Evolutionary conservation across 768 basidiomycete species (phyloP).

Genomic region (Lentinula detonsa): DNA sequence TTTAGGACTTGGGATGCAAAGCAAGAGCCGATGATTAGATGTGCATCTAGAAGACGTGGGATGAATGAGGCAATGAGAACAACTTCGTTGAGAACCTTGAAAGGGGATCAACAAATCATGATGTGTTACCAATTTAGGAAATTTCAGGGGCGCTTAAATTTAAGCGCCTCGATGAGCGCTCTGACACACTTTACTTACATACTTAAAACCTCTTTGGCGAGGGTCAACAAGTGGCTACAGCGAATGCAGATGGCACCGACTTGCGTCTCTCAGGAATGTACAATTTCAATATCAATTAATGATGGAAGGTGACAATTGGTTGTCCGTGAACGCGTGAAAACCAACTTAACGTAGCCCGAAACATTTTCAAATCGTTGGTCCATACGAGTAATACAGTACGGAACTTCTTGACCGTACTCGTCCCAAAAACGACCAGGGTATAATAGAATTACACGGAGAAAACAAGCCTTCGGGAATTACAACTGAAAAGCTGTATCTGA

Average conservation of each 20-base stretch:
- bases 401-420: not conserved
- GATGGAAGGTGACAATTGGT: no score
- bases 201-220: no score
- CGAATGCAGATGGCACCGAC: no score
- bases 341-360: no score
- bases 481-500: not conserved
- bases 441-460: not conserved
- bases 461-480: not conserved
- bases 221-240: no score
- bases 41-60: not conserved
- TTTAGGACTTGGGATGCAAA: not conserved
- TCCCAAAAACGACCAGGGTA: not conserved
- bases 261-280: no score
- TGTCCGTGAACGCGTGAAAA: no score
- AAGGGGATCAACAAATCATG: not conserved
- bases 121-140: not conserved
- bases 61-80: not conserved
- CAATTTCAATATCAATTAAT: no score
- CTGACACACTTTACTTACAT: no score
- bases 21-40: not conserved
- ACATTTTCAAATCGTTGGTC: no score
- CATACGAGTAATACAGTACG: no score
- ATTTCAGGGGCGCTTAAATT: not conserved
- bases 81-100: not conserved
- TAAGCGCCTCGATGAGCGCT: not conserved